Conservation (phyloP, 31 red algal species). For the Bonnemaisonia californica region DNA sequence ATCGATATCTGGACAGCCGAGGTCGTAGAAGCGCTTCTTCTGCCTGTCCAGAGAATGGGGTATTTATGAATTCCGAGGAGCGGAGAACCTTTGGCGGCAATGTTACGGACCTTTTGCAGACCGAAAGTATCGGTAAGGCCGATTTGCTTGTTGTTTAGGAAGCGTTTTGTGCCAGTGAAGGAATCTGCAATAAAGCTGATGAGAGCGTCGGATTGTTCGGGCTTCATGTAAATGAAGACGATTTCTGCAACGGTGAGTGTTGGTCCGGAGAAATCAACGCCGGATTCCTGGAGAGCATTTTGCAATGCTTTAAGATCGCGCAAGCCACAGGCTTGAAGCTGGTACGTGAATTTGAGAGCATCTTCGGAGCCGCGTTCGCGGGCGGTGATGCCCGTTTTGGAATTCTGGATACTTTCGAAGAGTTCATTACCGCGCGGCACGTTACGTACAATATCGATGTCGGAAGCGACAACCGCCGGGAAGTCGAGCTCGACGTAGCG, state of each 20-base stretch:
- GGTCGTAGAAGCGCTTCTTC: conserved; percentile 48
- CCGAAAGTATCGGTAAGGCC: conserved; percentile 71
- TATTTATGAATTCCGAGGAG: conserved; percentile 56
- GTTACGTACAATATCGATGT: conserved; percentile 9
- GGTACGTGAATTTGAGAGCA: conserved; percentile 36
- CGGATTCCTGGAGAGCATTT: conserved; percentile 9
- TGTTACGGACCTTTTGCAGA: conserved; percentile 67
- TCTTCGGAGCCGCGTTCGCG: neutral
- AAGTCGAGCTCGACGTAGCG: conserved; percentile 79
- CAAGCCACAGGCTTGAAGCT: conserved; percentile 50
- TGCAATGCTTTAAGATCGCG: conserved; percentile 21
- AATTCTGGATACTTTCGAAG: neutral
- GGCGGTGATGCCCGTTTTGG: neutral
- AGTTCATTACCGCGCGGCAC: neutral
- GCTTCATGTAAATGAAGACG: conserved; percentile 83
- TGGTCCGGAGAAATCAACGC: neutral
- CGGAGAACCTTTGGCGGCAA: conserved; percentile 69
- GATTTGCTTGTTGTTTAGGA: conserved; percentile 64
- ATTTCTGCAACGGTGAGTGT: conserved; percentile 86
- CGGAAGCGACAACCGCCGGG: conserved; percentile 36
- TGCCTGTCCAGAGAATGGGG: conserved; percentile 54
- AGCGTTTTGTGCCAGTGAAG: conserved; percentile 26
- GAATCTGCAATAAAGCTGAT: conserved; percentile 37
- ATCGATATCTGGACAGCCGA: conserved; percentile 39
- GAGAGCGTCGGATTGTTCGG: conserved; percentile 50